Conservation (phyloP, 805 yeast species). For the Saturnispora bothae region DNA sequence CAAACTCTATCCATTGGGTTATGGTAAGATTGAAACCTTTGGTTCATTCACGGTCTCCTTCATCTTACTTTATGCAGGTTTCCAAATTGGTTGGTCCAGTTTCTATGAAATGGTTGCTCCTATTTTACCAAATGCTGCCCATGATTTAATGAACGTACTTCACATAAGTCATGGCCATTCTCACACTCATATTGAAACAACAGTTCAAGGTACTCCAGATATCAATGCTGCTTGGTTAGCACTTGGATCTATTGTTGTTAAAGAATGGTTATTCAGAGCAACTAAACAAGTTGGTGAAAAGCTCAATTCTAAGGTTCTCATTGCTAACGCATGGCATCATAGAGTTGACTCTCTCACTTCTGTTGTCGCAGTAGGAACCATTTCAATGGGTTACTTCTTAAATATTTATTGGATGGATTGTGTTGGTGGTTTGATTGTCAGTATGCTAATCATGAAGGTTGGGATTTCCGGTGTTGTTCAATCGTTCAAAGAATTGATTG, state of each 20-base stretch:
- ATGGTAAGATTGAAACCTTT: slow-evolving; percentile 85
- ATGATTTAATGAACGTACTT: slow-evolving; percentile 42
- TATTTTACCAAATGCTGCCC: slow-evolving; percentile 48
- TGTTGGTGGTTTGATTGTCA: slow-evolving; percentile 82
- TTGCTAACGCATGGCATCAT: slow-evolving; percentile 99
- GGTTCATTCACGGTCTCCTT: slow-evolving; percentile 86
- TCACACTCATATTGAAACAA: slow-evolving; percentile 14
- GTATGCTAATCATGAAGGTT: slow-evolving; percentile 70
- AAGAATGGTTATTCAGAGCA: slow-evolving; percentile 79
- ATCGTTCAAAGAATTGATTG: slow-evolving; percentile 70
- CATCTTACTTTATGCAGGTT: slow-evolving; percentile 75
- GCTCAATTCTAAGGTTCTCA: slow-evolving; percentile 76
- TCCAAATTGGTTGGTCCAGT: slow-evolving; percentile 84
- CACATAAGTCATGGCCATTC: slow-evolving; percentile 47
- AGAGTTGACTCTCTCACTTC: slow-evolving; percentile 91
- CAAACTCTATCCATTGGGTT: slow-evolving; percentile 66
- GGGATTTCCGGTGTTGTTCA: slow-evolving; percentile 66
- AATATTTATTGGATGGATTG: slow-evolving; percentile 82
- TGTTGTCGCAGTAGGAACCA: slow-evolving; percentile 79
- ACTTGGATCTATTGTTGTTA: slow-evolving; percentile 71
- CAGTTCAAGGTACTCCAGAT: slow-evolving; percentile 43
- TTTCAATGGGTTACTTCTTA: slow-evolving; percentile 72
- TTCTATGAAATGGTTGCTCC: slow-evolving; percentile 58
- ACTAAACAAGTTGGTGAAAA: slow-evolving; percentile 71
- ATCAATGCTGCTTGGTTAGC: slow-evolving; percentile 97